phyloP scores from a whole-genome alignment of 2,329 filamentous ascomycete species.

The Colletotrichum viniferum region DNA sequence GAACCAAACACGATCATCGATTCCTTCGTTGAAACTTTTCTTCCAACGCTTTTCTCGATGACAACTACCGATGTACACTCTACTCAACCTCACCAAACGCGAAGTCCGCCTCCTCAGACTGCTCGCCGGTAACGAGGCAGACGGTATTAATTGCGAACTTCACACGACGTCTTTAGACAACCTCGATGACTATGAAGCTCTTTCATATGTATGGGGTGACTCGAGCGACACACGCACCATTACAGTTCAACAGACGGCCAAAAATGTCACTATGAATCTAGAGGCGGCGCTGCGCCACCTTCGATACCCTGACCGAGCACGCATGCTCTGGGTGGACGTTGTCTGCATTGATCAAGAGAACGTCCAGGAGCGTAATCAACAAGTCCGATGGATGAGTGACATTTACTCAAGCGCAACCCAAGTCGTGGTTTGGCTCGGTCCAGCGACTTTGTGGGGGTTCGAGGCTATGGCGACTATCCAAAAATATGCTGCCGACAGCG shows the following conservation, averaged over 20 bases:
- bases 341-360: not conserved
- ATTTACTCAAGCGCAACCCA: not conserved
- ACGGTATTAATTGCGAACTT: not conserved
- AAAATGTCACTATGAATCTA: not conserved
- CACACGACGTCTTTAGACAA: not conserved
- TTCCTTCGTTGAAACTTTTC: not conserved
- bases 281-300: not conserved
- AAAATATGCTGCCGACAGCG: not conserved
- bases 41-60: not conserved
- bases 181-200: not conserved
- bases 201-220: not conserved
- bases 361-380: not conserved
- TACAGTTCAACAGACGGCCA: not conserved
- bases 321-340: not conserved
- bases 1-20: rapidly evolving
- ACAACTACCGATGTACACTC: not conserved
- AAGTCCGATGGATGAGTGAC: not conserved
- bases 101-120: not conserved
- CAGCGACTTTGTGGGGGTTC: rapidly evolving
- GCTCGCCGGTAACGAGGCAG: not conserved
- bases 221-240: not conserved
- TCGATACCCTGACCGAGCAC: not conserved
- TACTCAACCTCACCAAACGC: not conserved
- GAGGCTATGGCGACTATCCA: rapidly evolving
- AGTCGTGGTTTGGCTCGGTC: not conserved